These are phyloP conservation scores for Lomentospora prolificans DNA, from an alignment of 2,329 filamentous ascomycete species.

Conservation along the genomic window DNA sequence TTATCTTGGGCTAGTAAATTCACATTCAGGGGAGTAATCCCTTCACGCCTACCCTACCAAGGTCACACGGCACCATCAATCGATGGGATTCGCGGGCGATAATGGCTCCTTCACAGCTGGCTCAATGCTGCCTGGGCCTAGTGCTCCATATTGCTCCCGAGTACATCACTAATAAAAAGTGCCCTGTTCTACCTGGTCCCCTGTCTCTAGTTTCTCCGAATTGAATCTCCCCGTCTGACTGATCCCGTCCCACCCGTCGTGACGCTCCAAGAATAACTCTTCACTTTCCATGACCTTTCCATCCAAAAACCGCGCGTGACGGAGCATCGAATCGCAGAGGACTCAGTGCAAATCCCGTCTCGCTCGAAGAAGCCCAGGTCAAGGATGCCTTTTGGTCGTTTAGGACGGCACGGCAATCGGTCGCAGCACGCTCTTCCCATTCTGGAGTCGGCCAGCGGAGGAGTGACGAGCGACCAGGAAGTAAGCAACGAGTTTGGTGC, in stretches of 20 bases:
- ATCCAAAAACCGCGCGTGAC: neutral
- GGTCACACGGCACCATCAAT: too few relatives aligned
- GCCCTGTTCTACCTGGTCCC: too few relatives aligned
- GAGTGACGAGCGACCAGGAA: neutral
- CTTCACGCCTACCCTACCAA: too few relatives aligned
- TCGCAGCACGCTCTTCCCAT: slow-evolving; percentile 45
- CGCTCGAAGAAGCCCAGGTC: neutral
- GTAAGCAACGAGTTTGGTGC: neutral
- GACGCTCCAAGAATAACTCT: neutral
- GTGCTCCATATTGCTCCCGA: too few relatives aligned
- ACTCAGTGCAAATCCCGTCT: neutral
- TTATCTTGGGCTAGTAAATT: too few relatives aligned
- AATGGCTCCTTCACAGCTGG: too few relatives aligned
- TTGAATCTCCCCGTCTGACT: neutral
- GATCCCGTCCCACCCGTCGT: neutral
- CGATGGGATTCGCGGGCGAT: too few relatives aligned
- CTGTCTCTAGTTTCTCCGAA: neutral
- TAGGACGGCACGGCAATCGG: slow-evolving; percentile 46
- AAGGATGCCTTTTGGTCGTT: slow-evolving; percentile 33
- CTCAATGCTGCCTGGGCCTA: too few relatives aligned
- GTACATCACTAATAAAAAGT: too few relatives aligned
- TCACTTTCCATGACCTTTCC: too few relatives aligned
- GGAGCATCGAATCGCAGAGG: neutral
- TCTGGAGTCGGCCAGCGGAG: slow-evolving; percentile 10
- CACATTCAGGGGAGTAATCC: too few relatives aligned